A percentile compares a stretch with the other conserved stretches of the same genome.
Evolutionary conservation across 2,329 filamentous ascomycete species (phyloP).

Genomic region (Rhexocercosporidium sp.): DNA sequence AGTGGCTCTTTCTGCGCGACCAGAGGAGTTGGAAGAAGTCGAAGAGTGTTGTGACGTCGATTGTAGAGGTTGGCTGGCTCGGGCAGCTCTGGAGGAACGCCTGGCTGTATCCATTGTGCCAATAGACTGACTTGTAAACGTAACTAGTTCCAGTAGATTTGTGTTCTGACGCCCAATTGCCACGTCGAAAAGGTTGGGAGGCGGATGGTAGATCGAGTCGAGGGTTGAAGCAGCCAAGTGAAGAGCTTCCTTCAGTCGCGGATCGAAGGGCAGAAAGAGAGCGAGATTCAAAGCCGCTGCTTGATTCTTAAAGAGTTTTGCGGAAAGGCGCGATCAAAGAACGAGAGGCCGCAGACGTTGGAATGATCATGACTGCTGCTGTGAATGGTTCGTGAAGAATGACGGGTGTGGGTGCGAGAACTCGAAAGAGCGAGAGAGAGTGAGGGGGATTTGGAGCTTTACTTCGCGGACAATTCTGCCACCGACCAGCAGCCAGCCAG

Average conservation of each 20-base stretch:
- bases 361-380: constrained; percentile 32
- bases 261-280: constrained; percentile 22
- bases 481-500: not conserved
- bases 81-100: constrained; percentile 90
- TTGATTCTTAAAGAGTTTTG: constrained; percentile 11
- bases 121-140: constrained; percentile 17
- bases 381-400: not conserved
- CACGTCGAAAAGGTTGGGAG: constrained; percentile 13
- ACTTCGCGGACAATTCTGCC: not conserved
- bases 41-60: constrained; percentile 78
- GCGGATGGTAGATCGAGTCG: constrained; percentile 28
- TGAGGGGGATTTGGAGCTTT: constrained; percentile 4
- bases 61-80: constrained; percentile 71
- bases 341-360: constrained; percentile 22
- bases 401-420: not conserved
- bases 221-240: not conserved
- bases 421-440: not conserved
- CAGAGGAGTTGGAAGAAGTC: constrained; percentile 77
- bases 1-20: constrained; percentile 75
- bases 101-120: constrained; percentile 64
- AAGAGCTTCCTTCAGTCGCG: constrained; percentile 12
- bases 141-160: not conserved
- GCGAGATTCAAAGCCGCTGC: constrained; percentile 24
- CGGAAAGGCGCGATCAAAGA: constrained; percentile 24
- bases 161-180: constrained; percentile 17